Percentiles rank a stretch among this genome's conserved stretches.
phyloP scores from a whole-genome alignment of 495 filamentous ascomycete species.

The Physcia stellaris region DNA sequence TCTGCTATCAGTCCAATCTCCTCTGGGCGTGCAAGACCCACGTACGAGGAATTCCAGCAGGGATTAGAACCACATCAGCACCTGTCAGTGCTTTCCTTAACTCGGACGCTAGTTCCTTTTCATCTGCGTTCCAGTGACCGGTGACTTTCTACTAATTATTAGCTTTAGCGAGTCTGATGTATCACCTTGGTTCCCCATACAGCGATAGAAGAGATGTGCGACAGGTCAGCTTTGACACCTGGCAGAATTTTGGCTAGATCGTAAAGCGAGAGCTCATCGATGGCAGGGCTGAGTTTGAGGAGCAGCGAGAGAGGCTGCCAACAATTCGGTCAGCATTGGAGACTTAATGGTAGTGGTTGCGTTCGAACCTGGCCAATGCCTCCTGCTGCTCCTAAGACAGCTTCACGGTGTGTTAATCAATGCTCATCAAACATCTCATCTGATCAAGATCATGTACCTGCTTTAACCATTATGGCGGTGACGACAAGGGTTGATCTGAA shows the following conservation, averaged over 20 bases:
- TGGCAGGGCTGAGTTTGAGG: constrained; percentile 70
- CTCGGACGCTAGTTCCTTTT: no score
- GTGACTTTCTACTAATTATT: constrained; percentile 58
- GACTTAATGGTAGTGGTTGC: not conserved
- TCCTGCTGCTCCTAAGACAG: constrained; percentile 91
- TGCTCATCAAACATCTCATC: constrained; percentile 3
- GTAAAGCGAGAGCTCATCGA: constrained; percentile 88
- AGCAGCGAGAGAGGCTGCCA: constrained; percentile 85
- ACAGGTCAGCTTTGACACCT: constrained; percentile 88
- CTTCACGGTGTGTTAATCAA: constrained; percentile 33
- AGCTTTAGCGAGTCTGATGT: constrained; percentile 1
- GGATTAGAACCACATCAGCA: constrained; percentile 90
- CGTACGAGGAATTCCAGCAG: constrained; percentile 93
- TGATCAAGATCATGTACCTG: constrained; percentile 37
- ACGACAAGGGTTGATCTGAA: constrained; percentile 2
- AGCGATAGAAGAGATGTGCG: constrained; percentile 88
- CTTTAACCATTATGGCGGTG: constrained; percentile 67
- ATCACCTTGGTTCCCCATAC: constrained; percentile 42
- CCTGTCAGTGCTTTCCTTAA: constrained; percentile 77
- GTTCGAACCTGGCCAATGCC: constrained; percentile 96
- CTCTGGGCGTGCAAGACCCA: constrained; percentile 6
- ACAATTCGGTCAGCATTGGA: not conserved
- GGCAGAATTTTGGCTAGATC: constrained; percentile 99
- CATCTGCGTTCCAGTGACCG: constrained; percentile 79
- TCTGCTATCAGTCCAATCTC: constrained; percentile 8